A percentile compares a stretch with the other conserved stretches of the same genome.
Evolutionary conservation across 768 basidiomycete species (phyloP).

Genomic region (Candolleomyces aberdarensis): DNA sequence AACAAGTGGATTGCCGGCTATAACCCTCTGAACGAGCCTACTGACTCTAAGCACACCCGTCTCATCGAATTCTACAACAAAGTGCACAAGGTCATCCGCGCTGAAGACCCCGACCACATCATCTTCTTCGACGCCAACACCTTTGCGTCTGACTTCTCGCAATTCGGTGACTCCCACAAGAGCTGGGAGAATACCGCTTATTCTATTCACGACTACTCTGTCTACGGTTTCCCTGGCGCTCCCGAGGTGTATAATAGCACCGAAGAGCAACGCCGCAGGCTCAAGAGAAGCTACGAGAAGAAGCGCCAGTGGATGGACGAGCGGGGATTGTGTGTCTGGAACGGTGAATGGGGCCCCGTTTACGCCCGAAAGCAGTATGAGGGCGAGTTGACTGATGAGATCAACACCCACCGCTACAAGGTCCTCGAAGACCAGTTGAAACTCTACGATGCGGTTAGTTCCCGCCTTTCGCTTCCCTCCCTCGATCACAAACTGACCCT

Average conservation of each 20-base stretch:
- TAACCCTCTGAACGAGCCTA: constrained; percentile 82
- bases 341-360: constrained; percentile 84
- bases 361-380: constrained; percentile 64
- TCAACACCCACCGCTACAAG: constrained; percentile 62
- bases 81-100: constrained; percentile 67
- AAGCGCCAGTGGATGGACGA: constrained; percentile 79
- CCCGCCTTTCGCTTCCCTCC: not conserved
- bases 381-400: constrained; percentile 55
- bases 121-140: constrained; percentile 86
- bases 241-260: constrained; percentile 52
- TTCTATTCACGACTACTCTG: constrained; percentile 74
- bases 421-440: constrained; percentile 73
- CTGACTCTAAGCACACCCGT: constrained; percentile 64
- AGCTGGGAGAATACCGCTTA: constrained; percentile 72
- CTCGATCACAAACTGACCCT: too few relatives aligned
- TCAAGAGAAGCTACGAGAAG: constrained; percentile 61
- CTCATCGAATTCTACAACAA: constrained; percentile 67
- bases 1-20: constrained; percentile 87
- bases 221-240: constrained; percentile 68
- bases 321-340: constrained; percentile 65
- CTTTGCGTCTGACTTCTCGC: constrained; percentile 75
- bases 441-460: constrained; percentile 60
- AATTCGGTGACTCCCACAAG: constrained; percentile 61
- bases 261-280: constrained; percentile 47
- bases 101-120: constrained; percentile 64